Conservation (phyloP, 805 yeast species). For the Wickerhamiella sergipiensis region DNA sequence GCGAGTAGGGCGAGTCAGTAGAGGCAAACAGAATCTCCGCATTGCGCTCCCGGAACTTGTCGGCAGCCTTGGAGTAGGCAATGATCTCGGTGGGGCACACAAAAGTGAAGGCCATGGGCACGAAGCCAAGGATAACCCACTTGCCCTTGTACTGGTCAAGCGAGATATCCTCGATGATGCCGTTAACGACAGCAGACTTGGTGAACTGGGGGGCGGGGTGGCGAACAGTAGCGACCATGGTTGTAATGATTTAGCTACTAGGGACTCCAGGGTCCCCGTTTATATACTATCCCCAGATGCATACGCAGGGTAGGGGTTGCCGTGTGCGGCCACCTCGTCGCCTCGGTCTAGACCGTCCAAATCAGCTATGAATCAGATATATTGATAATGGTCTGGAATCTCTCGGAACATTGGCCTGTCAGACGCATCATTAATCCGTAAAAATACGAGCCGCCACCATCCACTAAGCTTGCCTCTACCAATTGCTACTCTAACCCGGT, state of each 20-base stretch:
- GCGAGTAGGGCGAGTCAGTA: slow-evolving; percentile 95
- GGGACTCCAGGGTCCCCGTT: not conserved
- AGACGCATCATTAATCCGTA: not conserved
- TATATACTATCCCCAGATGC: not conserved
- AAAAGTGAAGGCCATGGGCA: slow-evolving; percentile 98
- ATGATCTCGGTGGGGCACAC: slow-evolving; percentile 99
- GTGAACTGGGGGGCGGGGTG: slow-evolving; percentile 93
- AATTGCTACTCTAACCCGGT: too few species aligned
- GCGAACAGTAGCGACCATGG: slow-evolving; percentile 83
- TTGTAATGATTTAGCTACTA: slow-evolving; percentile 11
- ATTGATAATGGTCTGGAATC: not conserved
- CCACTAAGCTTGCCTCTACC: too few species aligned
- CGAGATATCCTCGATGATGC: slow-evolving; percentile 87
- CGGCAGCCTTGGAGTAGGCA: slow-evolving; percentile 93
- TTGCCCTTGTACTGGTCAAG: slow-evolving; percentile 94
- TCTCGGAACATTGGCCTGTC: not conserved
- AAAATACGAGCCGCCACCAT: not conserved
- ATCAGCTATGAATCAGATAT: not conserved
- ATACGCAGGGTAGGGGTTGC: not conserved
- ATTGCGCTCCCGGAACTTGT: slow-evolving; percentile 76
- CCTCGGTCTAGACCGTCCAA: not conserved
- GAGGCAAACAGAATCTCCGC: slow-evolving; percentile 90
- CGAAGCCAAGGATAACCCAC: slow-evolving; percentile 93
- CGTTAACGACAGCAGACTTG: slow-evolving; percentile 96
- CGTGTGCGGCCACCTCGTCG: not conserved